Percentiles rank a stretch among this genome's conserved stretches.
phyloP scores from a whole-genome alignment of 106 monocot genomes.

The Dendrobium huoshanense region DNA sequence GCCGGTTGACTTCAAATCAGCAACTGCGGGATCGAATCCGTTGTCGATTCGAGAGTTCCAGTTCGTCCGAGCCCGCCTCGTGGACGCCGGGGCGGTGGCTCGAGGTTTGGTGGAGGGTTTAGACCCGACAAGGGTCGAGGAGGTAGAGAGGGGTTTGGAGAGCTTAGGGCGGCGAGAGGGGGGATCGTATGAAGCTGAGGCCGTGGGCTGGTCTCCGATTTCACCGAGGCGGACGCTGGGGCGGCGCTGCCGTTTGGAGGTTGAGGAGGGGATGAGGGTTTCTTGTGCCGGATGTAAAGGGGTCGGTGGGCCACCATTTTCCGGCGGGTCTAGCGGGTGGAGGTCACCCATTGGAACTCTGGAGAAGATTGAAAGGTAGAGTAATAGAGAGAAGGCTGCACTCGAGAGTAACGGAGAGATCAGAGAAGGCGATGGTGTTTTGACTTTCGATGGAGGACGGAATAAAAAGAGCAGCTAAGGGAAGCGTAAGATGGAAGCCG shows the following conservation, averaged over 20 bases:
- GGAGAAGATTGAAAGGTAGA: not conserved
- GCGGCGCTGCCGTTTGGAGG: constrained; percentile 68
- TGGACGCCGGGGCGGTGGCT: not conserved
- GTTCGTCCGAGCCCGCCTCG: constrained; percentile 1
- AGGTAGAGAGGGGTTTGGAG: not conserved
- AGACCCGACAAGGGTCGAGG: not conserved
- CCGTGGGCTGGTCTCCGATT: constrained; percentile 38
- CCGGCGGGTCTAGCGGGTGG: not conserved
- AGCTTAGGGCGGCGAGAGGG: constrained; percentile 14
- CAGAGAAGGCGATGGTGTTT: not conserved
- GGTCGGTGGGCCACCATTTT: not conserved
- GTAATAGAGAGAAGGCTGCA: not conserved
- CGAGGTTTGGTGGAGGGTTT: constrained; percentile 1
- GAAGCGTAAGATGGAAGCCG: not conserved
- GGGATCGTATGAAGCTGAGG: constrained; percentile 11
- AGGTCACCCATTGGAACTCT: constrained; percentile 12
- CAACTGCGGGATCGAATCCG: not conserved
- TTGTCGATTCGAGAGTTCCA: not conserved
- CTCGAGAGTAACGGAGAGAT: too few species aligned
- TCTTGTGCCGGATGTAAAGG: not conserved
- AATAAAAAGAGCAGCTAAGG: not conserved
- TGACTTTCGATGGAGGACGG: not conserved
- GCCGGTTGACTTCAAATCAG: not conserved
- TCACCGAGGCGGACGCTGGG: constrained; percentile 85
- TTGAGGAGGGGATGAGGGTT: not conserved